Base-by-base conservation (phyloP, 2,329 filamentous ascomycete genomes). In the Beauveria bassiana region DNA sequence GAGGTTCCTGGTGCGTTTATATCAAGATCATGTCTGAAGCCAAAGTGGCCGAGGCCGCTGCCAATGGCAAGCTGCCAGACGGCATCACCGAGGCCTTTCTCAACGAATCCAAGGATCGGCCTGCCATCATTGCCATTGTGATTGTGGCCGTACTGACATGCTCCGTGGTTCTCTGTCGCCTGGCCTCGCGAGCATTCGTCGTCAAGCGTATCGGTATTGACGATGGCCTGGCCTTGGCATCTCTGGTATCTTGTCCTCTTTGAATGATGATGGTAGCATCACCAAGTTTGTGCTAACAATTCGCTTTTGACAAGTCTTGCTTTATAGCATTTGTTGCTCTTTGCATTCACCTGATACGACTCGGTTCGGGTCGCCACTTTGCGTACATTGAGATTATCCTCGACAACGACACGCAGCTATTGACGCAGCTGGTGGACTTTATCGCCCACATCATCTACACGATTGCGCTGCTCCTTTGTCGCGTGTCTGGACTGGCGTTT, bases 371-470 rank as follows among this genome's bases (percentile, higher is more conserved):
- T 10, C 70, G 77, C 16, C 77, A 79, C 61, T 77, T 74, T 59
- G 74, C 69, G 14, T 79, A 76, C 57, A 77, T 79, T 46, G 68
- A 79, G 67, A 79, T 80, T 66, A 77, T 81, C 4, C 70, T 82
- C 47, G 68, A 75, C 22, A 66, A 77, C 51, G 61, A 70, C 3
- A 75, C 72, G 0, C 71, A 80, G 38, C 70, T 76, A 42, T 18
- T 69, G 10, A 80, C 77, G 0, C 76, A 83, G 65, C 66, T 79
- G 0, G 69, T 80, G 62, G 80, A 83, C 66, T 81, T 81, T 54
- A 68, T 70, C 42, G 78, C 80, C 18, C 80, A 83, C 66, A 74
- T 83, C 24, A 67, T 83, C 62, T 83, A 83, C 66, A 81, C 79
- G 1, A 76, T 76, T 0, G 74, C 80, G 2, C 72, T 83, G 2